Base-by-base conservation (phyloP, 2,329 filamentous ascomycete genomes). In the Fusarium sp. region DNA sequence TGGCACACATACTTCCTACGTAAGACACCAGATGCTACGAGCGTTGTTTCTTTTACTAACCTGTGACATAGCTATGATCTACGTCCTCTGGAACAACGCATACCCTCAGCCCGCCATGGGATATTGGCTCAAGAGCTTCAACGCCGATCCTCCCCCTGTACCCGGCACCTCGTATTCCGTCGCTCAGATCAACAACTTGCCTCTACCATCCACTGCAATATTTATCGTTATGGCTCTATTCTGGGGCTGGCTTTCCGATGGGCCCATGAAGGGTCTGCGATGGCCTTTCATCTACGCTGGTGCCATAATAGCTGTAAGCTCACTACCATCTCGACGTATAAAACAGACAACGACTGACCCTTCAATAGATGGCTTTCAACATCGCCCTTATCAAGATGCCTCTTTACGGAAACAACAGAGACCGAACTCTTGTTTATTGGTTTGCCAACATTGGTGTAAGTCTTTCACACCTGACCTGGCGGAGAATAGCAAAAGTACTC, bases 231-330 rank as follows among this genome's bases (percentile, higher is more conserved):
- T 76, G 66, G 68, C 49, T 33, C 50, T 57, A 4, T 38, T 50
- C 7, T 76, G 74, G 74, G 73, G 33, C 1, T 76, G 73, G 73
- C 59, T 74, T 18, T 76, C 74, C 2, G 74, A 76, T 47, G 73
- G 73, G 4, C 69, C 64, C 3, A 5, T 71, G 5, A 49, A 60
- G 18, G 73, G 73, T 18, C 40, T 57, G 4, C 53, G 38, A 25
- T 60, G 71, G 71, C 71, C 69, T 4, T 76, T 76, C 25, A 75
- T 76, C 21, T 69, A 76, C 44, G 52, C 50, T 0, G 74, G 74
- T 33, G 69, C 74, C 13, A 40, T 65, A 12, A 56, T 76, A 23
- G 60, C 64, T 11, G 73, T 75, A 32, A 33, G 71, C 40, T 8
- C 2, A 5, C 1, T 32, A 8, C 11, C 1, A 2, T 7, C 2